Evolutionary conservation across 371 early-diverging fungal species (phyloP), one percentile per base, ranked within the genome.

Genomic region (Catenaria anguillulae): DNA sequence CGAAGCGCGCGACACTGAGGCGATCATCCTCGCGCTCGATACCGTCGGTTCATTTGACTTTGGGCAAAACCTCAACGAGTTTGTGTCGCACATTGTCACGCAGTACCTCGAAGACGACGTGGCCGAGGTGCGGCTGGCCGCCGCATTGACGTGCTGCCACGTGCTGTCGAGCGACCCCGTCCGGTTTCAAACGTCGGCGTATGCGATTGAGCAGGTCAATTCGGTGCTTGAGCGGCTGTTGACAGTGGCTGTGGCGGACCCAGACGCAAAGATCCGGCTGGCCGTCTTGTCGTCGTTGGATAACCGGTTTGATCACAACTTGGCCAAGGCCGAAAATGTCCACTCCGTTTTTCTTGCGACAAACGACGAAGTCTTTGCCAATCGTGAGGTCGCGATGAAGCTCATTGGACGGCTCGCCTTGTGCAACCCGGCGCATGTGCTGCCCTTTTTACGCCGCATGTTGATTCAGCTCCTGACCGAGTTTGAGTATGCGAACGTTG

Each of bases 301-400:
- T 66, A 82, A 82, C 54, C 78, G 84, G 17, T 90, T 97, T 71
- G 93, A 95, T 70, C 82, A 85, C 40, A 90, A 92, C 65, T 73
- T 97, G 24, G 84, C 93, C 10, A 90, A 92, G 67, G 87, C 92
- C 2, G 92, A 93, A 62, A 87, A 91, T 67, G 85, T 94, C 10
- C 85, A 89, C 15, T 82, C 89, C 8, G 65, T 95, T 26, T 88
- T 93, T 68, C 81, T 95, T 60, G 90, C 94, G 0, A 66, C 93
- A 43, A 93, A 93, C 61, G 97, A 97, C 64, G 94, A 94, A 67
- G 80, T 84, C 4, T 94, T 92, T 74, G 80, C 81, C n/a, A 88
- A 92, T 61, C 83, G 93, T 17, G 85, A 90, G 66, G 77, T 85
- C 6, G 88, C 90, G 4, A 86, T 95, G 31, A 71, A 79, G 0